A percentile compares a stretch with the other conserved stretches of the same genome.
Conservation (phyloP, 305 asterid genomes). For the Fraxinus sp. region DNA sequence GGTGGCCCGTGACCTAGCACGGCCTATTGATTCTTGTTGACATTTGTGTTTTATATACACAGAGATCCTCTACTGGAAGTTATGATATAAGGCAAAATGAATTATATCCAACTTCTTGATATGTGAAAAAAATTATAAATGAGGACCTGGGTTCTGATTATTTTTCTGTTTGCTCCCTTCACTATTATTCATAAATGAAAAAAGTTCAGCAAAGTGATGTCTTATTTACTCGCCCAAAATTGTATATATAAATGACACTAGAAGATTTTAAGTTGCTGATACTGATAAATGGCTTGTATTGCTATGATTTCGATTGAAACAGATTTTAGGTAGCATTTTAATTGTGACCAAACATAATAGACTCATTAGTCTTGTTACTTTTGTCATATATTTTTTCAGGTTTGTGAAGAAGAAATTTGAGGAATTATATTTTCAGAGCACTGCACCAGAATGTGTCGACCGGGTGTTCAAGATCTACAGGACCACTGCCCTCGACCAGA, state of each 20-base stretch:
- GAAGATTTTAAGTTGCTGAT: not conserved
- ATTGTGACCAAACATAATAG: not conserved
- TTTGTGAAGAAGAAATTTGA: conserved; percentile 96
- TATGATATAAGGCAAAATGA: not conserved
- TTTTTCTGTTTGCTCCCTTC: not conserved
- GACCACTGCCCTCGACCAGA: conserved; percentile 95
- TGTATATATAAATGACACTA: not conserved
- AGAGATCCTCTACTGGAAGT: not conserved
- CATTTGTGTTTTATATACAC: not conserved
- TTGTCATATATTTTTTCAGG: conserved; percentile 39
- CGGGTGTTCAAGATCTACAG: conserved; percentile 94
- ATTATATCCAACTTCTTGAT: not conserved
- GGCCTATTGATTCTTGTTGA: not conserved
- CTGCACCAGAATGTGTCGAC: conserved; percentile 86
- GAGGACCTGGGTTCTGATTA: not conserved
- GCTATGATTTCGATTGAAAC: not conserved
- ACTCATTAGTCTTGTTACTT: not conserved
- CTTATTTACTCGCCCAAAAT: not conserved
- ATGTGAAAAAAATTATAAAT: not conserved
- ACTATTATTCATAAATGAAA: not conserved
- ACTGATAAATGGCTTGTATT: not conserved
- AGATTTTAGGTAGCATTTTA: not conserved
- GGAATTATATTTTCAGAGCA: conserved; percentile 88
- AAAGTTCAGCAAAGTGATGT: not conserved
- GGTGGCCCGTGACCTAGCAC: not conserved